Percentiles rank a stretch among this genome's conserved stretches.
Evolutionary conservation across 768 basidiomycete genomes (phyloP).

Genomic region (Russula brevipes): DNA sequence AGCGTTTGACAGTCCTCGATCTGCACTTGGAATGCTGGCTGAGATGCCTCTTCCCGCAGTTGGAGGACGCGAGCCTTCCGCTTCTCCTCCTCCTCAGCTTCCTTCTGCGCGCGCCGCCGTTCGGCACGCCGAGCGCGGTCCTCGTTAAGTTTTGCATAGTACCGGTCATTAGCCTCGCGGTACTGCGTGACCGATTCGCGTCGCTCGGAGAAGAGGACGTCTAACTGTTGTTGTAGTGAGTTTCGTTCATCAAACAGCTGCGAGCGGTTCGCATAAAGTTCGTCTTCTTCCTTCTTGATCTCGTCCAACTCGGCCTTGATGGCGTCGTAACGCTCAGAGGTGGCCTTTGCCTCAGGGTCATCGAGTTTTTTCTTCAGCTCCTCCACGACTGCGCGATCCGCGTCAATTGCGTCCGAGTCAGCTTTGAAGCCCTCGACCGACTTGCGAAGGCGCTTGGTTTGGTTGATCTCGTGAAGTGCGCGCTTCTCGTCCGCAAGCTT

Average conservation of each 20-base stretch:
- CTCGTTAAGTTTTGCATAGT: slow-evolving; percentile 80
- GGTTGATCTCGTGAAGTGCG: slow-evolving; percentile 83
- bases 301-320: slow-evolving; percentile 83
- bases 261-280: slow-evolving; percentile 69
- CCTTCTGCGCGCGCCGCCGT: slow-evolving; percentile 65
- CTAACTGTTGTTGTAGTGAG: slow-evolving; percentile 60
- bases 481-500: slow-evolving; percentile 95
- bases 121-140: slow-evolving; percentile 83
- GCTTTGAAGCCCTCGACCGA: slow-evolving; percentile 76
- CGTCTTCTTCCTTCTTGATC: slow-evolving; percentile 82
- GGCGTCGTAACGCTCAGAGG: slow-evolving; percentile 72
- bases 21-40: slow-evolving; percentile 85
- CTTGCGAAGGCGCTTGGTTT: slow-evolving; percentile 63
- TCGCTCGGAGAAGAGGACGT: slow-evolving; percentile 66
- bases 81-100: slow-evolving; percentile 72
- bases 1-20: slow-evolving; percentile 97
- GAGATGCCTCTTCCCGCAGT: slow-evolving; percentile 83
- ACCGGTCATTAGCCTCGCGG: slow-evolving; percentile 80
- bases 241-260: slow-evolving; percentile 89
- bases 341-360: slow-evolving; percentile 81
- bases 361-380: slow-evolving; percentile 79
- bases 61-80: slow-evolving; percentile 73
- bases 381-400: slow-evolving; percentile 67
- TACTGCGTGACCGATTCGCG: slow-evolving; percentile 65
- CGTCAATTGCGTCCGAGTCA: slow-evolving; percentile 76